phyloP scores from a whole-genome alignment of 495 filamentous ascomycete species.

The Glonium stellatum region DNA sequence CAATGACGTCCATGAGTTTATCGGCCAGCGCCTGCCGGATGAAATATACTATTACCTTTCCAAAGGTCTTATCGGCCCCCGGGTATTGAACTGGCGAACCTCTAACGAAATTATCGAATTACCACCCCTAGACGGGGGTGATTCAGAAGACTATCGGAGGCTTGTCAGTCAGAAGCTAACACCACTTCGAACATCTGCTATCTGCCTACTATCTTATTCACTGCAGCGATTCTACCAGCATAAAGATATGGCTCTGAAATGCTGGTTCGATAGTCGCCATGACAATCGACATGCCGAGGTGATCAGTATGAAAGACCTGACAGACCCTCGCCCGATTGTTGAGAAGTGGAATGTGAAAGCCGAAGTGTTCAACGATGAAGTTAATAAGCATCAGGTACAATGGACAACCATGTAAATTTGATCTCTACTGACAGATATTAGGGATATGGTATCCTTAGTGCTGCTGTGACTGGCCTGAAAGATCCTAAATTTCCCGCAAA shows the following conservation, averaged over 20 bases:
- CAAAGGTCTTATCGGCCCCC: slow-evolving; percentile 68
- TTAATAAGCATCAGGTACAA: slow-evolving; percentile 8
- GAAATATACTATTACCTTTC: slow-evolving; percentile 92
- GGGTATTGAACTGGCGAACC: slow-evolving; percentile 72
- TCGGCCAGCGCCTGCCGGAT: slow-evolving; percentile 79
- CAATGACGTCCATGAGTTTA: slow-evolving; percentile 76
- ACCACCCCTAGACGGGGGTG: slow-evolving; percentile 74
- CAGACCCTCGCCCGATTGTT: slow-evolving; percentile 54
- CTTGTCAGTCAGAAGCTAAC: slow-evolving; percentile 67
- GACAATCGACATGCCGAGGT: slow-evolving; percentile 51
- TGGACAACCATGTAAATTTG: background rate
- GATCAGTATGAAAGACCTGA: slow-evolving; percentile 52
- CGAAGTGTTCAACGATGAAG: slow-evolving; percentile 41
- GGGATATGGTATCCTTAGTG: slow-evolving; percentile 48
- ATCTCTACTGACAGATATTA: slow-evolving; percentile 31
- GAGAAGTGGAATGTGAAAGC: slow-evolving; percentile 68
- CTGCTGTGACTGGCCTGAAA: slow-evolving; percentile 40
- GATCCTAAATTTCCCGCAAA: slow-evolving; percentile 54
- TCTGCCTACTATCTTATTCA: slow-evolving; percentile 66
- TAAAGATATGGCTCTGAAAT: slow-evolving; percentile 65
- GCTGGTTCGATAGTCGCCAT: slow-evolving; percentile 64
- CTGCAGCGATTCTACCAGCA: slow-evolving; percentile 74
- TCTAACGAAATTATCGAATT: slow-evolving; percentile 66
- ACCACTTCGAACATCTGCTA: slow-evolving; percentile 63
- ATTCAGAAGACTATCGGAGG: slow-evolving; percentile 69